Evolutionary conservation across 768 basidiomycete genomes (phyloP), one percentile per base, ranked within the genome.

Genomic region (Postia placenta): DNA sequence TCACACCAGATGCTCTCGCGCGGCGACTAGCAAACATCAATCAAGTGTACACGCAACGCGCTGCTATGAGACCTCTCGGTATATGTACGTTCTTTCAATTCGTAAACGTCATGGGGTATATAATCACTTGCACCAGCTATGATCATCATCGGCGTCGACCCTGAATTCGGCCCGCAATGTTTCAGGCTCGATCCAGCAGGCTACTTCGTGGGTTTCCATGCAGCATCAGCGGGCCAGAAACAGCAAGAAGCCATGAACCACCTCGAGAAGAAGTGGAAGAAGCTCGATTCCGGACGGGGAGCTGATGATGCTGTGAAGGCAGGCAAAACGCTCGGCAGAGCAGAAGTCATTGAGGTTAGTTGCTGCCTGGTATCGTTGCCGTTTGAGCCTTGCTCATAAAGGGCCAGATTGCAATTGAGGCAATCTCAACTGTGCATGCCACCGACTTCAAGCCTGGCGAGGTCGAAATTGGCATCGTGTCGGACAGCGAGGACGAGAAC

Each of bases 171-270:
- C 4, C 95, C 96, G n/a, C 95, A 97, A 65, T 79, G 87, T 60
- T 98, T 97, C 78, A 97, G 96, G 70, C 84, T 98, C 45, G 96
- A 99, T 64, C 96, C 96, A 11, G 96, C 96, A 2, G 96, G 96
- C 4, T 98, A 96, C 70, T 99, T 94, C 64, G 91, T 96, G 39
- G 96, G 96, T 0, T 98, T 94, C 74, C 94, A 97, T 58, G 96
- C 96, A 7, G 95, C 95, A 2, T 83, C 95, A 0, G 87, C 94
- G 2, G 96, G 96, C 0, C 87, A 90, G 66, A 98, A 99, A 61
- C 96, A 98, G 60, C 95, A 96, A 62, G 96, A 99, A 64, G 93
- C 92, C 1, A 96, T 94, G 84, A 98, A 98, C 66, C 88, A 92
- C 62, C 75, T 99, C 38, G 96, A 99, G 73, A 98, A 98, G 74